Evolutionary conservation across 2,329 filamentous ascomycete genomes (phyloP).

Genomic region (Chrysosporium queenslandicum): DNA sequence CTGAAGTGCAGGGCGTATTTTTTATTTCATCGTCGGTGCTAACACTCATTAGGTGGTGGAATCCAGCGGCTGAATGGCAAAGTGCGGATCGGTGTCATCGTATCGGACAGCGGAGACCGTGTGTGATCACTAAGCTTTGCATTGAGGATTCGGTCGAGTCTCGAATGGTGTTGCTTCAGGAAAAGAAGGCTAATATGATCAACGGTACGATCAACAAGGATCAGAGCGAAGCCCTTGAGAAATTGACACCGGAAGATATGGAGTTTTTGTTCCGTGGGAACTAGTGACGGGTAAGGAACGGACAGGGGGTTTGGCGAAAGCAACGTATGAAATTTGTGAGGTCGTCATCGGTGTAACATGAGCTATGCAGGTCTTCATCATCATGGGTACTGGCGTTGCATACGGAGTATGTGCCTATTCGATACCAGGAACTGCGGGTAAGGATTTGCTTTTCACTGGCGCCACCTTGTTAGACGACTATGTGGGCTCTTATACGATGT

Average conservation of each 20-base stretch:
- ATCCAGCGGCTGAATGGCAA: slow-evolving; percentile 99
- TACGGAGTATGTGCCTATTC: too few relatives aligned
- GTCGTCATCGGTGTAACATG: background rate
- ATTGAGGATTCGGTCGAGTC: slow-evolving; percentile 97
- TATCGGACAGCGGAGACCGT: slow-evolving; percentile 88
- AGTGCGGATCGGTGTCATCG: slow-evolving; percentile 88
- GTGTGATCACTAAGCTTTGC: slow-evolving; percentile 84
- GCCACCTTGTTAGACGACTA: too few relatives aligned
- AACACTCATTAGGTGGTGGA: slow-evolving; percentile 70
- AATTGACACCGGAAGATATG: slow-evolving; percentile 80
- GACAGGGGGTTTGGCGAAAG: background rate
- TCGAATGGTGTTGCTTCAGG: slow-evolving; percentile 87
- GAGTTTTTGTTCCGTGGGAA: slow-evolving; percentile 86
- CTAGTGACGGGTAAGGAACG: background rate
- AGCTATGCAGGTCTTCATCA: background rate
- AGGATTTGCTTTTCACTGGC: background rate
- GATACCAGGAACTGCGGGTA: background rate
- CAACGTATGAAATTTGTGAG: background rate
- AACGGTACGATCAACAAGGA: slow-evolving; percentile 93
- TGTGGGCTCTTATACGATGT: too few relatives aligned
- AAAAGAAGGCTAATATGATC: slow-evolving; percentile 99
- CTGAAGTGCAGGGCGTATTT: too few relatives aligned
- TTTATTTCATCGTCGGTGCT: background rate
- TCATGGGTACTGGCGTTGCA: background rate
- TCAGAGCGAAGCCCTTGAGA: slow-evolving; percentile 72